Conservation (phyloP, 1,284 basidiomycete species). For the Retiboletus flavoniger region DNA sequence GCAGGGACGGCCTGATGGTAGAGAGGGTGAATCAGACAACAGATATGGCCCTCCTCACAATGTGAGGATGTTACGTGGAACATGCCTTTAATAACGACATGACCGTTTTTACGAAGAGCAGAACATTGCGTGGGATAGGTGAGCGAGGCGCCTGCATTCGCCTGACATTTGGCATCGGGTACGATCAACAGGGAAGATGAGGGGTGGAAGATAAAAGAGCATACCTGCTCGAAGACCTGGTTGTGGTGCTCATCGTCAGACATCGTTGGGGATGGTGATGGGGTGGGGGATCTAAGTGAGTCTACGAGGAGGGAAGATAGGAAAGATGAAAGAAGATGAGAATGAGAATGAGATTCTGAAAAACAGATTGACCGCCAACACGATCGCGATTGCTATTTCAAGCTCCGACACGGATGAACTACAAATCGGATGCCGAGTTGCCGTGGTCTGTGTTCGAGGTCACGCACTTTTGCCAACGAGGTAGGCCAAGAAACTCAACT, state of each 20-base stretch:
- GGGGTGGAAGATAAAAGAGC: slow-evolving; percentile 15
- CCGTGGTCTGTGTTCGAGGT: background rate
- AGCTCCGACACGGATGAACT: slow-evolving; percentile 37
- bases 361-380: slow-evolving; percentile 30
- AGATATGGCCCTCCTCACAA: background rate
- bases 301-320: slow-evolving; percentile 23
- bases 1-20: slow-evolving; percentile 80
- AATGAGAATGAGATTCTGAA: slow-evolving; percentile 28
- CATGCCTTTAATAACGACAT: slow-evolving; percentile 94
- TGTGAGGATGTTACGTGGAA: background rate
- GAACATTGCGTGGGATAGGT: slow-evolving; percentile 98
- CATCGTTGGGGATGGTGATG: slow-evolving; percentile 50
- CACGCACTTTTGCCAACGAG: too few relatives aligned
- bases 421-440: slow-evolving; percentile 17
- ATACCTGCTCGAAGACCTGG: slow-evolving; percentile 82
- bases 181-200: slow-evolving; percentile 22
- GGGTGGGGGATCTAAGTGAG: slow-evolving; percentile 20
- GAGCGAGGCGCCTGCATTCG: slow-evolving; percentile 78
- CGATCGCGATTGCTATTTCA: slow-evolving; percentile 34
- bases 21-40: slow-evolving; percentile 6
- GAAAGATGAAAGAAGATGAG: slow-evolving; percentile 22
- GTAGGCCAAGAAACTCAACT: too few relatives aligned
- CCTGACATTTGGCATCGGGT: slow-evolving; percentile 40
- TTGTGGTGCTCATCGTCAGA: slow-evolving; percentile 94
- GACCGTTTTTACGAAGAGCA: slow-evolving; percentile 90